Conservation (phyloP, 108 stramenopile genomes). For the Schizochytrium sp. region DNA sequence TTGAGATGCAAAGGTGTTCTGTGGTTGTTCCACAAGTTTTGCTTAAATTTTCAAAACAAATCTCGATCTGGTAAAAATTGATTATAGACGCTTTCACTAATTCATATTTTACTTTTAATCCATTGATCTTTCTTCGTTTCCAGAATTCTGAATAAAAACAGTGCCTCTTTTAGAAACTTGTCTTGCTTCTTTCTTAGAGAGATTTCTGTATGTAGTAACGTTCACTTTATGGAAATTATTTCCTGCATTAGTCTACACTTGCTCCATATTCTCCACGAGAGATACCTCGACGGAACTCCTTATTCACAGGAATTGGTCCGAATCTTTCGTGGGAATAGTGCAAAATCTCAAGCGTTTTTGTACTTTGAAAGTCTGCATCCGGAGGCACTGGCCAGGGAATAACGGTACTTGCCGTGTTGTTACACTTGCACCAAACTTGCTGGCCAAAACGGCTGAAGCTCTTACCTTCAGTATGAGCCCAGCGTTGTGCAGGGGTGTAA, state of each 20-base stretch:
- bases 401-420: constrained; percentile 33
- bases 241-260: background rate
- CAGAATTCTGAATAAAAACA: too few species aligned
- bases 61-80: too few species aligned
- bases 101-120: too few species aligned
- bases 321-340: constrained; percentile 30
- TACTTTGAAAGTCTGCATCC: constrained; percentile 35
- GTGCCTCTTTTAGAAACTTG: too few species aligned
- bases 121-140: too few species aligned
- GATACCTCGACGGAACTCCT: background rate
- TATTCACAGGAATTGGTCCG: constrained; percentile 12
- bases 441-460: constrained; percentile 2
- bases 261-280: constrained; percentile 2
- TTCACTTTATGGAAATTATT: too few species aligned
- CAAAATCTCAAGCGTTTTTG: constrained; percentile 24
- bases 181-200: too few species aligned
- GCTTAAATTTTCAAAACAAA: too few species aligned
- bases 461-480: constrained; percentile 54
- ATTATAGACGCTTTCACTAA: too few species aligned
- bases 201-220: too few species aligned
- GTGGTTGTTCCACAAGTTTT: too few species aligned
- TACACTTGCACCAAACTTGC: constrained; percentile 64
- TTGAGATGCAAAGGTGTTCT: too few species aligned
- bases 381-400: constrained; percentile 52
- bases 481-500: background rate